Conservation (phyloP, 371 early-diverging fungal species). For the Mucor velutinosus region DNA sequence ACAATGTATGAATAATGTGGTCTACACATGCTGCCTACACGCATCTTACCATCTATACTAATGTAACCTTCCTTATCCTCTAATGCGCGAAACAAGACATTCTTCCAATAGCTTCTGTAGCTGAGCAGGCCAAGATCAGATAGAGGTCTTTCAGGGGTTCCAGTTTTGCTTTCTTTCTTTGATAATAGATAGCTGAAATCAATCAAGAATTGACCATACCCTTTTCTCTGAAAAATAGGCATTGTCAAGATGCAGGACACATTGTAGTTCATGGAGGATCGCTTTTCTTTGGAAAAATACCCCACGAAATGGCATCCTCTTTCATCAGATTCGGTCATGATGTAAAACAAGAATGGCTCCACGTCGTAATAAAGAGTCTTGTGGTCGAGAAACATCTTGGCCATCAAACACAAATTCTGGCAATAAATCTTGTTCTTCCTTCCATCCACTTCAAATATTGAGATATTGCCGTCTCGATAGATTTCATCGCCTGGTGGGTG, state of each 20-base stretch:
- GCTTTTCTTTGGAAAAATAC: constrained; percentile 92
- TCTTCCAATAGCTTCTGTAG: constrained; percentile 86
- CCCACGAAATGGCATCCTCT: constrained; percentile 95
- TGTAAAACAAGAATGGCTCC: constrained; percentile 98
- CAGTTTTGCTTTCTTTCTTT: constrained; percentile 79
- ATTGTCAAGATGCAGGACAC: constrained; percentile 95
- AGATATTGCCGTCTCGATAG: constrained; percentile 87
- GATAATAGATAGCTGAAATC: constrained; percentile 92
- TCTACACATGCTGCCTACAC: constrained; percentile 41
- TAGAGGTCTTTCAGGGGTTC: constrained; percentile 99
- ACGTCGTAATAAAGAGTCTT: constrained; percentile 99
- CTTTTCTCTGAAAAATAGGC: constrained; percentile 94
- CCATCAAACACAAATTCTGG: constrained; percentile 95
- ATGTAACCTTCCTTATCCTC: constrained; percentile 91
- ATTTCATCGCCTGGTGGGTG: constrained; percentile 99
- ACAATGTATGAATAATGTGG: neutral
- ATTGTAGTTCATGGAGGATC: constrained; percentile 86
- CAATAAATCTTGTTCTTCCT: constrained; percentile 96
- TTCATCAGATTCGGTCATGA: constrained; percentile 83
- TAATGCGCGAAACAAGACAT: constrained; percentile 61
- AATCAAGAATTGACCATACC: constrained; percentile 95
- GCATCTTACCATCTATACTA: constrained; percentile 85
- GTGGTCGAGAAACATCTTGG: constrained; percentile 99
- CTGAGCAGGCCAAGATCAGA: constrained; percentile 95
- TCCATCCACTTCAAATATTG: constrained; percentile 96